Conservation (phyloP, 2,329 filamentous ascomycete genomes). For the Aciculosporium take region DNA sequence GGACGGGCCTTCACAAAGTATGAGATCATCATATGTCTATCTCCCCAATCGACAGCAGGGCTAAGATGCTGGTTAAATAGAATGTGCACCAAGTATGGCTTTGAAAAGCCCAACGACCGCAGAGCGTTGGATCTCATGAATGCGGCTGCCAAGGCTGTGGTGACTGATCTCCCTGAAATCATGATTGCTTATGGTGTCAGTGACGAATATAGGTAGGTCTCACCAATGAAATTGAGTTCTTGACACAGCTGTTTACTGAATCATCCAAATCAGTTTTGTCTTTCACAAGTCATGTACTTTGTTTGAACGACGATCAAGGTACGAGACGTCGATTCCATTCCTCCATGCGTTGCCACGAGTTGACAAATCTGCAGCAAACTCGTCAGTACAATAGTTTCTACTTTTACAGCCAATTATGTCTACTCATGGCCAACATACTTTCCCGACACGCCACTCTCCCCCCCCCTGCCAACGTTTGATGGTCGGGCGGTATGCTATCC, state of each 20-base stretch:
- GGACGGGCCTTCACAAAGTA: conserved; percentile 92
- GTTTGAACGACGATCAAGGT: conserved; percentile 77
- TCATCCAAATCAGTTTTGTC: conserved; percentile 51
- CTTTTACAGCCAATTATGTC: conserved; percentile 85
- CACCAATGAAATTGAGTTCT: not conserved
- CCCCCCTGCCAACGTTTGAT: conserved; percentile 80
- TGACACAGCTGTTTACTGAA: not conserved
- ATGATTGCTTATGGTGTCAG: conserved; percentile 84
- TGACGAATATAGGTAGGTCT: conserved; percentile 67
- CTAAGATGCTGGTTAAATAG: conserved; percentile 27
- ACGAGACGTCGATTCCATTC: conserved; percentile 15
- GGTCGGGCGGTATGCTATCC: conserved; percentile 86
- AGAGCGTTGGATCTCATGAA: conserved; percentile 91
- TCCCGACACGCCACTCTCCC: conserved; percentile 51
- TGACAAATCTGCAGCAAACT: conserved; percentile 51
- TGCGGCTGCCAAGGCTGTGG: conserved; percentile 68
- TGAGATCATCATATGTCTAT: no score
- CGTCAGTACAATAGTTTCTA: conserved; percentile 78
- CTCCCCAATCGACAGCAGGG: not conserved
- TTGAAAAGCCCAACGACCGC: conserved; percentile 84
- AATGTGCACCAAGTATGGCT: conserved; percentile 68
- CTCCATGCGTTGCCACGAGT: not conserved
- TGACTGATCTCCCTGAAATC: conserved; percentile 72
- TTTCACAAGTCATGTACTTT: conserved; percentile 70
- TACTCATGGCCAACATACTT: conserved; percentile 68